Conservation (phyloP, 805 yeast genomes). For the Myxozyma geophila region DNA sequence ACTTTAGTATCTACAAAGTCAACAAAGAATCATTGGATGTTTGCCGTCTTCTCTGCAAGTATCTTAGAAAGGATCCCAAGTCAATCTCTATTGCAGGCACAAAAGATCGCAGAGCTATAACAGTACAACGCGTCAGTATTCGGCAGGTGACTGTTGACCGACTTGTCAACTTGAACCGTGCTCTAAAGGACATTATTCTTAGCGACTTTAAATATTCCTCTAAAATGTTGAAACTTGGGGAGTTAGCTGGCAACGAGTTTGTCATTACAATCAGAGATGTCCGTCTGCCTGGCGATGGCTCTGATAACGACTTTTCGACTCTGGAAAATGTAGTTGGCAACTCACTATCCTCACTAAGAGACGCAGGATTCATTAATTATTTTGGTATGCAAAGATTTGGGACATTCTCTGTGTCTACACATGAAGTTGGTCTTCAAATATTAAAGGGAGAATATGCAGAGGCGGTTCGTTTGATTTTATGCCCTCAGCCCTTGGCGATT, state of each 20-base stretch:
- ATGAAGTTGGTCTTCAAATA: conserved; percentile 75
- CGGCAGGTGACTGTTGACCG: conserved; percentile 73
- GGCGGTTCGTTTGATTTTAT: conserved; percentile 76
- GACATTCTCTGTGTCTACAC: conserved; percentile 91
- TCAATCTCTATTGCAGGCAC: conserved; percentile 87
- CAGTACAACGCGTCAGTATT: conserved; percentile 80
- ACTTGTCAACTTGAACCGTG: conserved; percentile 73
- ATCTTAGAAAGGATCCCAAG: conserved; percentile 74
- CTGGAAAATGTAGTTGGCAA: conserved; percentile 50
- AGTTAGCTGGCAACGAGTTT: conserved; percentile 86
- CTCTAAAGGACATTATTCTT: conserved; percentile 73
- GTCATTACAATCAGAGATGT: conserved; percentile 82
- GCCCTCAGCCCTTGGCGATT: conserved; percentile 78
- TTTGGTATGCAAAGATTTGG: conserved; percentile 99
- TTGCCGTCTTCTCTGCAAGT: conserved; percentile 71
- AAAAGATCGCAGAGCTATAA: conserved; percentile 93
- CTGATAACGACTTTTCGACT: conserved; percentile 43
- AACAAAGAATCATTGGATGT: conserved; percentile 98
- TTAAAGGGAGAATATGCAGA: conserved; percentile 75
- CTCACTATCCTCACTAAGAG: conserved; percentile 62
- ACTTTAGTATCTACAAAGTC: conserved; percentile 85
- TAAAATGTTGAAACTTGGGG: conserved; percentile 72
- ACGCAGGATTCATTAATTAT: conserved; percentile 86
- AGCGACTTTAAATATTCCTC: conserved; percentile 79
- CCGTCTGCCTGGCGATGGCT: not conserved